A percentile compares a stretch with the other conserved stretches of the same genome.
Conservation (phyloP, 2,329 filamentous ascomycete species). For the Monosporascus sp. region DNA sequence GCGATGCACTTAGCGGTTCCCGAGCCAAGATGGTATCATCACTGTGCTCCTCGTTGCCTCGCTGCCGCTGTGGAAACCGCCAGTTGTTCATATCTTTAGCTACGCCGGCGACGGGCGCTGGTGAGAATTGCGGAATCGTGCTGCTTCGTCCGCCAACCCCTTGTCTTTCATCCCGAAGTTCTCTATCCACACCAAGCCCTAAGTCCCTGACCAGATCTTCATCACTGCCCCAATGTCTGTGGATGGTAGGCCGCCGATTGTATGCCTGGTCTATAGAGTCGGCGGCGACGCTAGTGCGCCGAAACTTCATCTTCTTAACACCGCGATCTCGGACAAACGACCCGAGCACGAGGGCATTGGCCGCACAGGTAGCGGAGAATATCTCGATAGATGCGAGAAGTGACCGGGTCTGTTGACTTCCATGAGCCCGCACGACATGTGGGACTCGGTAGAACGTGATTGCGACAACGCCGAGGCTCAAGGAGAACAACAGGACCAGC, state of each 20-base stretch:
- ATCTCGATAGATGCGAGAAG: constrained; percentile 87
- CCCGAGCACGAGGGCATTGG: constrained; percentile 84
- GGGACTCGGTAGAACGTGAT: constrained; percentile 81
- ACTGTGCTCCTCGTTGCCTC: constrained; percentile 34
- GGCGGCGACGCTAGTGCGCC: constrained; percentile 53
- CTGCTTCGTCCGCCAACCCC: constrained; percentile 11
- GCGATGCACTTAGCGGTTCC: constrained; percentile 30
- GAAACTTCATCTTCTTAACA: constrained; percentile 82
- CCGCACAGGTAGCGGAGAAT: constrained; percentile 77
- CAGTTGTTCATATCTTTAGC: constrained; percentile 39
- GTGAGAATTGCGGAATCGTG: constrained; percentile 26
- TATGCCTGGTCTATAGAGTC: constrained; percentile 55
- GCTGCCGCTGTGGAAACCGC: constrained; percentile 40
- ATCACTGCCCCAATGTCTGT: constrained; percentile 79
- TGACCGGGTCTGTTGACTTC: constrained; percentile 80
- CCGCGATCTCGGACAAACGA: constrained; percentile 90
- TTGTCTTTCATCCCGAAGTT: constrained; percentile 36
- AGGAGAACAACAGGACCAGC: constrained; percentile 73
- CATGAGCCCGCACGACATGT: constrained; percentile 63
- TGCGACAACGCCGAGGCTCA: constrained; percentile 74
- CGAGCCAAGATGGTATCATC: constrained; percentile 39
- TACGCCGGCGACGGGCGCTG: constrained; percentile 30
- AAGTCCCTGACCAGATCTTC: constrained; percentile 81
- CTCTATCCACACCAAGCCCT: constrained; percentile 61
- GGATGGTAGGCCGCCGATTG: constrained; percentile 43